Base-by-base conservation (phyloP, 192 early-diverging fungal species). In the Geranomyces variabilis region DNA sequence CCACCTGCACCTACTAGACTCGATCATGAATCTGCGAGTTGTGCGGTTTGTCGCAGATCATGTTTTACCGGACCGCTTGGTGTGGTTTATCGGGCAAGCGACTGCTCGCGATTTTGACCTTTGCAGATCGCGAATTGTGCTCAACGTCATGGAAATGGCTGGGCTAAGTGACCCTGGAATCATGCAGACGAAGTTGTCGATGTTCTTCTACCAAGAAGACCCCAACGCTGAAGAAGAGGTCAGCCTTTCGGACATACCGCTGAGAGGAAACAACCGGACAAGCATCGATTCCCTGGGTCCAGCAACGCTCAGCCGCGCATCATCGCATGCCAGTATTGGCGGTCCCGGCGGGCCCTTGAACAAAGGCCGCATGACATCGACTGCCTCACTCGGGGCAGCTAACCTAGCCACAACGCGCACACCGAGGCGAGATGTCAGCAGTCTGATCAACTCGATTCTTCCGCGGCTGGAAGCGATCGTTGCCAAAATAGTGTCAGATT, bases 21-120 rank as follows among this genome's bases (percentile, higher is more conserved):
- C 47, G 22, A 1, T 44, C 0, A 13, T 28, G 17, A 75, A 70
- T 28, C 34, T 75, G 4, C 58, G 61, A 17, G 31, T 69, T 7
- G n/a, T 75, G 26, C 44, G 67, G 0, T 69, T 58, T 33, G 28
- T 75, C 13, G 60, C 61, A 28, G 74, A 75, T 26, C 74, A 75
- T 36, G 49, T 45, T 0, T 14, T 75, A 24, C 2, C 67, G 4
- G 74, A 69, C 47, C 68, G 46, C 3, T 43, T 74, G 19, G 44
- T 30, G 31, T 43, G n/a, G 55, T 59, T 74, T 43, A 41, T 51
- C 13, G 73, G 73, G n/a, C n/a, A 26, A 19, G 48, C 31, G 13
- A 19, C 44, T 10, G 43, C 41, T 13, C 36, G 45, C 60, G 59
- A 69, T 6, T 74, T 61, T 53, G 73, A 74, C 22, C 6, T 74